phyloP scores from a whole-genome alignment of 2,329 filamentous ascomycete genomes.

The Didymella keratinophila region DNA sequence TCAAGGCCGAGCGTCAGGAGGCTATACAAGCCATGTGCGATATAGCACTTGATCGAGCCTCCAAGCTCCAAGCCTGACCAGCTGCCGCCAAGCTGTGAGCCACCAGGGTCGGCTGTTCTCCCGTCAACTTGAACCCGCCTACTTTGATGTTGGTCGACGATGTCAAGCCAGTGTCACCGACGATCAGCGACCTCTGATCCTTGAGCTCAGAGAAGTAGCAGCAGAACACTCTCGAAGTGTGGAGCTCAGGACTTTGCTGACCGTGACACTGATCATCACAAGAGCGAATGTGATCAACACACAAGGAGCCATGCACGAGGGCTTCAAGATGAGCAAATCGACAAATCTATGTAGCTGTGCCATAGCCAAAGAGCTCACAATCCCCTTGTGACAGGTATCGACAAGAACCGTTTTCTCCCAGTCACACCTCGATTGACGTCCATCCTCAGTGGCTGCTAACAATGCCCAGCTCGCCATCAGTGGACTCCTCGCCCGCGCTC shows the following conservation, averaged over 20 bases:
- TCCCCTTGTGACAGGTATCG: background rate
- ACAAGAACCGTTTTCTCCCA: background rate
- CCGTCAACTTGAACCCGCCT: background rate
- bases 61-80: slow-evolving; percentile 57
- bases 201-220: background rate
- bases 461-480: slow-evolving; percentile 6
- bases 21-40: slow-evolving; percentile 91
- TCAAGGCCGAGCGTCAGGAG: slow-evolving; percentile 72
- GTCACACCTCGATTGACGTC: background rate
- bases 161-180: background rate
- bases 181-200: background rate
- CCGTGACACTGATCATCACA: too few species aligned
- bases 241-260: background rate
- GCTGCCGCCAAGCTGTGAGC: slow-evolving; percentile 2
- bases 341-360: background rate
- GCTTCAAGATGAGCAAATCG: background rate
- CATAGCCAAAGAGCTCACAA: background rate
- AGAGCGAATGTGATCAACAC: background rate
- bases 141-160: background rate
- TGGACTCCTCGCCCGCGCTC: background rate
- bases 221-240: background rate
- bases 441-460: background rate
- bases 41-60: slow-evolving; percentile 81
- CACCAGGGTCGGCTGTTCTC: background rate
- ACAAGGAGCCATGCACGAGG: background rate